Conservation (phyloP, 73 alveolate genomes). For the Paraurostyla sp. region DNA sequence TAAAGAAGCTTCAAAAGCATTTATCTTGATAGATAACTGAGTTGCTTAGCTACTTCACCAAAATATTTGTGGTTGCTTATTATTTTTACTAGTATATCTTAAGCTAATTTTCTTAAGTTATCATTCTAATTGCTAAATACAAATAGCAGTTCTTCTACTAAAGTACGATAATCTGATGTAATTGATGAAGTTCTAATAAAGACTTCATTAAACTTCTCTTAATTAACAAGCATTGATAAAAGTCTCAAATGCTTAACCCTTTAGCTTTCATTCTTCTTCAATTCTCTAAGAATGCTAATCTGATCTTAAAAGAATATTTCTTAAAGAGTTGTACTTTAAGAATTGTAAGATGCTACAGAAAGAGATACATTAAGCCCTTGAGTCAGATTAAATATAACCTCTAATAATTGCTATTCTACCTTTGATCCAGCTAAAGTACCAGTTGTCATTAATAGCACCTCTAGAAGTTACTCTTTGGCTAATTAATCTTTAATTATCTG, state of each 20-base stretch:
- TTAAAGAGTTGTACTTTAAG: not conserved
- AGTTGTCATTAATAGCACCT: not conserved
- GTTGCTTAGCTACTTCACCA: not conserved
- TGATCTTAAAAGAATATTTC: slow-evolving; percentile 10
- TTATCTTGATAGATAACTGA: slow-evolving; percentile 4
- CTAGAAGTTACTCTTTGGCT: not conserved
- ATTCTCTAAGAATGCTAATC: not conserved
- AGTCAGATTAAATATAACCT: not conserved
- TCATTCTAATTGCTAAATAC: not conserved
- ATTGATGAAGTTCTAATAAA: not conserved
- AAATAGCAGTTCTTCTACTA: not conserved
- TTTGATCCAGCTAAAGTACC: not conserved
- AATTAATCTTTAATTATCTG: not conserved
- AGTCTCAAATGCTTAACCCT: not conserved
- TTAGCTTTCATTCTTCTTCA: not conserved
- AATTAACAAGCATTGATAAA: not conserved
- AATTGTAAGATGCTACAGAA: not conserved
- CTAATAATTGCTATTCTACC: not conserved
- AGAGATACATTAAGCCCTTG: not conserved
- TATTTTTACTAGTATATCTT: not conserved
- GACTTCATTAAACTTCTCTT: slow-evolving; percentile 3
- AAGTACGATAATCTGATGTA: not conserved
- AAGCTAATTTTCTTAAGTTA: not conserved
- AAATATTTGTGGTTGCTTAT: not conserved
- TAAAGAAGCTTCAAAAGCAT: not conserved